phyloP scores from a whole-genome alignment of 257 asterid species.

The Verbascum thapsus region DNA sequence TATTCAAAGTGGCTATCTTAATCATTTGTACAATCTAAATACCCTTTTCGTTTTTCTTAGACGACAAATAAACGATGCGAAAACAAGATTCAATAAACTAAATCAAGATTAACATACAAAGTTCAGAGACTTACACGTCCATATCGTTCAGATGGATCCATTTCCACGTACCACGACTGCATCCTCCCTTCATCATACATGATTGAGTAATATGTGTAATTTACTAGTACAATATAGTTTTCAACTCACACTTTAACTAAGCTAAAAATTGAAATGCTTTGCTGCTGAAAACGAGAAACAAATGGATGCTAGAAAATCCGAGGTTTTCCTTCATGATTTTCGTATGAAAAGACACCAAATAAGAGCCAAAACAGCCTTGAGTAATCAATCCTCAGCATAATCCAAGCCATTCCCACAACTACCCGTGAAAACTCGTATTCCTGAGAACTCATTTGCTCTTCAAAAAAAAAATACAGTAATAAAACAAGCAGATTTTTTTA shows the following conservation, averaged over 20 bases:
- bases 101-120: neutral
- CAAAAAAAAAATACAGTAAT: neutral
- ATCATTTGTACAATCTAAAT: neutral
- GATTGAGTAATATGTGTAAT: no score
- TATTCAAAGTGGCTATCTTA: neutral
- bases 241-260: constrained; percentile 5
- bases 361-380: constrained; percentile 77
- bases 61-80: neutral
- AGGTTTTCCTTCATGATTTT: constrained; percentile 85
- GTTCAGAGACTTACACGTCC: constrained; percentile 69
- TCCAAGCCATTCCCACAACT: constrained; percentile 66
- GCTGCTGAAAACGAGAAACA: no score
- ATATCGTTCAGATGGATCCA: constrained; percentile 75
- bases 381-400: constrained; percentile 77
- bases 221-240: neutral
- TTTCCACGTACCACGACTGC: constrained; percentile 54
- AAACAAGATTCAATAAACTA: neutral
- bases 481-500: no score
- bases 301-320: constrained; percentile 70
- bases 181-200: constrained; percentile 50
- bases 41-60: neutral
- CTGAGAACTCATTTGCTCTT: constrained; percentile 45
- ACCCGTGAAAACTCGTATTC: constrained; percentile 46
- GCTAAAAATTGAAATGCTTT: neutral
- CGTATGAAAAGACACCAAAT: constrained; percentile 73